Conservation (phyloP, 1,284 basidiomycete species). For the Trametes polyzona region DNA sequence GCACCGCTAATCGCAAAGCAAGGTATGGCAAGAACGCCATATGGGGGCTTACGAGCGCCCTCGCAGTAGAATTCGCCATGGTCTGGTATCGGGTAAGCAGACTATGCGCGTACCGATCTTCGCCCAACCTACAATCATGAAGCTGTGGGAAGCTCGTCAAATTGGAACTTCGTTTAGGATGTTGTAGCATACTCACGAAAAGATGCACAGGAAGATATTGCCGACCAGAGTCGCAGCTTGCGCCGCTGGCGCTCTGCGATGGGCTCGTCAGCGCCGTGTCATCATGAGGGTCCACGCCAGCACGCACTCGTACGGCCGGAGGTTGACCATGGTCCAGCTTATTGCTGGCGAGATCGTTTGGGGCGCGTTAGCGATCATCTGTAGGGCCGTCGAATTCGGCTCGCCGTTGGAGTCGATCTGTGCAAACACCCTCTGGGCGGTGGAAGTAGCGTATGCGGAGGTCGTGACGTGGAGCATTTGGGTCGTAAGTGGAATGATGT, state of each 20-base stretch:
- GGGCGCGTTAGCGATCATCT: constrained; percentile 46
- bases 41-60: constrained; percentile 47
- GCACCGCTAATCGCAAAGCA: constrained; percentile 41
- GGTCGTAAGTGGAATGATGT: constrained; percentile 35
- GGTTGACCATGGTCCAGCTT: constrained; percentile 43
- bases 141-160: background rate
- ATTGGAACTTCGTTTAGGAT: background rate
- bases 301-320: constrained; percentile 48
- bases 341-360: constrained; percentile 47
- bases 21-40: constrained; percentile 45
- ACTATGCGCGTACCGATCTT: background rate
- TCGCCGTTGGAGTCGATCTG: constrained; percentile 32
- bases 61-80: constrained; percentile 47
- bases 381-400: constrained; percentile 46
- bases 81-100: constrained; percentile 34
- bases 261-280: background rate
- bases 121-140: constrained; percentile 23
- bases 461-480: constrained; percentile 30
- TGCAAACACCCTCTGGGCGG: constrained; percentile 37
- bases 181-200: constrained; percentile 34
- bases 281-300: background rate
- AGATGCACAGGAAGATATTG: constrained; percentile 53
- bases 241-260: constrained; percentile 45
- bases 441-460: constrained; percentile 31
- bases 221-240: constrained; percentile 56